These are phyloP conservation scores for Phialophora chinensis DNA, from an alignment of 2,329 filamentous ascomycete genomes.

Conservation along the genomic window DNA sequence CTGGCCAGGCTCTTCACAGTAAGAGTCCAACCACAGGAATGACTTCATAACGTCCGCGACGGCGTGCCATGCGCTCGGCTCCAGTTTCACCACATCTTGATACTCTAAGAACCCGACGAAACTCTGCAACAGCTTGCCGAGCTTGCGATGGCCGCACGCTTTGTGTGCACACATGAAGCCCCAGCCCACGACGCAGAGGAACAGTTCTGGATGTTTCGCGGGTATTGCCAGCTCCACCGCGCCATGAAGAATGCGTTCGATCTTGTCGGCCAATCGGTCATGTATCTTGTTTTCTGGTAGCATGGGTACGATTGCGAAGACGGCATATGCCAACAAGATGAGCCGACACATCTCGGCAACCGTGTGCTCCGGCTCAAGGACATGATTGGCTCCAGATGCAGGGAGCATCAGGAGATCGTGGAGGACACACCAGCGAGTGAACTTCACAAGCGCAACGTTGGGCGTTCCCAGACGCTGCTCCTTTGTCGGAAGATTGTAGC, in stretches of 20 bases:
- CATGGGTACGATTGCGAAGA: conserved; percentile 9
- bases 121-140: background rate
- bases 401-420: conserved; percentile 7
- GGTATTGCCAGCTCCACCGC: conserved; percentile 5
- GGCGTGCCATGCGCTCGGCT: background rate
- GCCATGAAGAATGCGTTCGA: background rate
- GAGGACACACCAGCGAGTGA: conserved; percentile 8
- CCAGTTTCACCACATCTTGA: background rate
- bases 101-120: conserved; percentile 1
- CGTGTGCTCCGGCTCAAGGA: conserved; percentile 7
- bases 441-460: conserved; percentile 7
- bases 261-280: background rate
- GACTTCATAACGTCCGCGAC: conserved; percentile 11
- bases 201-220: background rate
- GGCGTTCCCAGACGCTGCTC: background rate
- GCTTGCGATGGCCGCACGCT: background rate
- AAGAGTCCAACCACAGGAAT: conserved; percentile 23
- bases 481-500: conserved; percentile 4
- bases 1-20: conserved; percentile 17
- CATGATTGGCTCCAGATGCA: background rate
- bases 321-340: conserved; percentile 1
- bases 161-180: conserved; percentile 12
- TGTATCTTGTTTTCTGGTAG: conserved; percentile 1
- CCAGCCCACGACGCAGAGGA: conserved; percentile 7
- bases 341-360: conserved; percentile 2